Conservation (phyloP, 2,329 filamentous ascomycete species). For the Aspergillus neotritici region DNA sequence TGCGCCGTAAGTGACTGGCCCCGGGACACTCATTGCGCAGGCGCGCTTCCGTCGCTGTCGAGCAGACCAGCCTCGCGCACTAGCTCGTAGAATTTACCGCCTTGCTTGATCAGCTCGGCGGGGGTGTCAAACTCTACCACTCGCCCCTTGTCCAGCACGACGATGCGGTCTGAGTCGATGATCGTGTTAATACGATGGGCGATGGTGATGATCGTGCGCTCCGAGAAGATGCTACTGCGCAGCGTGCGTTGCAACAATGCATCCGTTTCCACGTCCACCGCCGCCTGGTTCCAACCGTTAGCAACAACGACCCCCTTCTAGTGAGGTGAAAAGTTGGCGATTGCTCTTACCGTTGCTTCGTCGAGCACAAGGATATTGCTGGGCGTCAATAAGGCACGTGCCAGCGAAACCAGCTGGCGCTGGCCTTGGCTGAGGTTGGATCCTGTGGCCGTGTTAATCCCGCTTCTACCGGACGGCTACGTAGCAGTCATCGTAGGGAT, state of each 20-base stretch:
- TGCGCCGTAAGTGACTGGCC: no score
- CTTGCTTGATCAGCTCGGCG: slow-evolving; percentile 64
- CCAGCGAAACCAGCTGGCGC: slow-evolving; percentile 86
- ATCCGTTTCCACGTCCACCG: slow-evolving; percentile 65
- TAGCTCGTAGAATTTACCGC: slow-evolving; percentile 79
- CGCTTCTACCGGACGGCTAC: background rate
- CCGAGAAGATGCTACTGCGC: slow-evolving; percentile 65
- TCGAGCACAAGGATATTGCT: slow-evolving; percentile 96
- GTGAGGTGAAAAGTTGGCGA: background rate
- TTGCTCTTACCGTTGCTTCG: slow-evolving; percentile 71
- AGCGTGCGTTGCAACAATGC: slow-evolving; percentile 59
- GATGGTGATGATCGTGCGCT: slow-evolving; percentile 96
- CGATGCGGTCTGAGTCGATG: slow-evolving; percentile 77
- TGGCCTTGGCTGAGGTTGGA: slow-evolving; percentile 95
- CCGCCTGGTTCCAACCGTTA: slow-evolving; percentile 44
- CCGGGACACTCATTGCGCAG: slow-evolving; percentile 9
- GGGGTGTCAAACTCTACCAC: slow-evolving; percentile 93
- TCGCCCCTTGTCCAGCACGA: slow-evolving; percentile 84
- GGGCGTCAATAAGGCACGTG: slow-evolving; percentile 86
- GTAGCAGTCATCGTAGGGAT: no score
- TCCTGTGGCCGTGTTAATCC: slow-evolving; percentile 48
- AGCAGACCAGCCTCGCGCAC: slow-evolving; percentile 84
- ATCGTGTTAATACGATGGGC: slow-evolving; percentile 98
- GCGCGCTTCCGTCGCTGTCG: slow-evolving; percentile 37
- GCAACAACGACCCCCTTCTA: slow-evolving; percentile 9